phyloP scores from a whole-genome alignment of 2,329 filamentous ascomycete species.

The Cladosporium sp. region DNA sequence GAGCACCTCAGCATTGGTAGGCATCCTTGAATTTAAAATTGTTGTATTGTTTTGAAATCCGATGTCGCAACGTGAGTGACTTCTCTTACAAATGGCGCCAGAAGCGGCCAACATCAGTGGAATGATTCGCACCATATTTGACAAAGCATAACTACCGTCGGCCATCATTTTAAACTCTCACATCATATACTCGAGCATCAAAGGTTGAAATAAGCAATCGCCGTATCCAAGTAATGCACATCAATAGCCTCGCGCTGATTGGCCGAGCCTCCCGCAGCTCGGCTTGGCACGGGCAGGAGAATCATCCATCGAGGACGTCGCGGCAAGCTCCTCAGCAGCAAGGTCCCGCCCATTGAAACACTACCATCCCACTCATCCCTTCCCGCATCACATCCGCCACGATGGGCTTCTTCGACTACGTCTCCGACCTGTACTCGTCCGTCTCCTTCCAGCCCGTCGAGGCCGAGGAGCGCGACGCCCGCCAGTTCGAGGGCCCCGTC shows the following conservation, averaged over 20 bases:
- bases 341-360: constrained; percentile 4
- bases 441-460: constrained; percentile 56
- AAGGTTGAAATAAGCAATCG: no score
- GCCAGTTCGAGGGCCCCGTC: constrained; percentile 43
- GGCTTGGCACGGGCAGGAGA: constrained; percentile 2
- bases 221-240: no score
- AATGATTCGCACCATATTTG: no score
- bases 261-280: not conserved
- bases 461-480: constrained; percentile 51
- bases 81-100: no score
- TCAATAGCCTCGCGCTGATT: constrained; percentile 1
- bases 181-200: no score
- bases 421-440: constrained; percentile 59
- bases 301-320: constrained; percentile 1
- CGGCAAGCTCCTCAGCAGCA: constrained; percentile 7
- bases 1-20: no score
- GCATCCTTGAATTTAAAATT: no score
- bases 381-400: constrained; percentile 19
- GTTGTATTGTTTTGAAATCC: no score
- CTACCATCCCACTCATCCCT: not conserved
- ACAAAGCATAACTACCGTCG: no score
- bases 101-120: no score
- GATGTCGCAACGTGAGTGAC: no score
- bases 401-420: constrained; percentile 61
- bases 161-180: no score